Evolutionary conservation across 2,329 filamentous ascomycete species (phyloP), one percentile per base, ranked within the genome.

Genomic region (Lachnellula subtilissima): DNA sequence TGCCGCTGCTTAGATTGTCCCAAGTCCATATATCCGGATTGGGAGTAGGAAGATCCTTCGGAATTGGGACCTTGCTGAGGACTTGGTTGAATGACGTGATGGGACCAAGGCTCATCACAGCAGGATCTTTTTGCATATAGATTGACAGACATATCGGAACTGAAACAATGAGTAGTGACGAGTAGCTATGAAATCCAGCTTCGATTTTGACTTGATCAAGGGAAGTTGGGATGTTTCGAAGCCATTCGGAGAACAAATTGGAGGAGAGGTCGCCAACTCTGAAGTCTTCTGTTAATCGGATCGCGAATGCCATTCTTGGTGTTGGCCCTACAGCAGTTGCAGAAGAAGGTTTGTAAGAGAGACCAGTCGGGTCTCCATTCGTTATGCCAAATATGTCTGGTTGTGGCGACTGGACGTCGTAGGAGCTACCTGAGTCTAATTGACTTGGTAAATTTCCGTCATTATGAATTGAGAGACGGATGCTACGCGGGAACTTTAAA

Each of bases 141-240:
- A 62, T 64, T 9, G 61, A 62, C 53, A 66, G 57, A 46, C 59
- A 59, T 7, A 64, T 60, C 14, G 64, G 62, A 15, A 64, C 51
- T 8, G 64, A 65, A 5, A 64, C 59, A 28, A 65, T 63, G 1
- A 65, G 55, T 8, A 65, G 52, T 15, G 61, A 59, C 2, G 64
- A 60, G 32, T 57, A 58, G 39, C 59, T 63, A 17, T 61, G 59
- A 45, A 63, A 63, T 4, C 55, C 62, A 14, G 62, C 64, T 56
- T 64, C 64, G 35, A 64, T 59, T 12, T 61, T 65, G 14, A 65
- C 62, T 37, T 64, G 61, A 25, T 61, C 58, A 3, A 60, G 52
- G 5, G 59, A 50, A 22, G 57, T 46, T 9, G 64, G 62, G 6
- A 64, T 56, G 35, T 60, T 55, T 28, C 55, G 56, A 3, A 65